Percentiles rank a stretch among this genome's conserved stretches.
Conservation (phyloP, 1,284 basidiomycete species). For the Ceratobasidium sp. region DNA sequence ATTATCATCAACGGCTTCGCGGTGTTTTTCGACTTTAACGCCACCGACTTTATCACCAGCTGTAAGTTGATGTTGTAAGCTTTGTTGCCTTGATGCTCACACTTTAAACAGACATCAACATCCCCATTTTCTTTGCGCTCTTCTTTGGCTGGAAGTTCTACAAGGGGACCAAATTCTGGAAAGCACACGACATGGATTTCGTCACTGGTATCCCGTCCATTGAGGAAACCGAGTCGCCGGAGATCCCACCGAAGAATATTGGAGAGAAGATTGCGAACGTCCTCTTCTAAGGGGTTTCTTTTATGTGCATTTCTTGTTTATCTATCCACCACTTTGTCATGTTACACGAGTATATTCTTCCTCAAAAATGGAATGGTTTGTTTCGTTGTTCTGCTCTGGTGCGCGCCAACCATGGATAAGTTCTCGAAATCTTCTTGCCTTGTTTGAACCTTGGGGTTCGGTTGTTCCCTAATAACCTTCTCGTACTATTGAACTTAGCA, state of each 20-base stretch:
- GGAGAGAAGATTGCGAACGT: slow-evolving; percentile 56
- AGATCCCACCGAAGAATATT: slow-evolving; percentile 57
- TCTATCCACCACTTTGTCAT: slow-evolving; percentile 27
- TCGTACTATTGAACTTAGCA: no score
- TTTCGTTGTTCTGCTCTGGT: no score
- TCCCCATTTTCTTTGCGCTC: slow-evolving; percentile 46
- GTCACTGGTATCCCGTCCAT: slow-evolving; percentile 67
- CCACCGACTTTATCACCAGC: slow-evolving; percentile 67
- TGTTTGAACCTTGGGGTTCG: no score
- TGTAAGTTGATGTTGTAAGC: slow-evolving; percentile 60
- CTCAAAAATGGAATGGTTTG: no score
- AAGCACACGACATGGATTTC: slow-evolving; percentile 69
- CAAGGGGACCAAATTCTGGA: slow-evolving; percentile 65
- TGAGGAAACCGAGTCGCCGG: slow-evolving; percentile 67
- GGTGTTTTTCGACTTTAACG: slow-evolving; percentile 71
- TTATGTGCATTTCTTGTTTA: slow-evolving; percentile 27
- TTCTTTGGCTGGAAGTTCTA: slow-evolving; percentile 61
- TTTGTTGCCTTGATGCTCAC: neutral
- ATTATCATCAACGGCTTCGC: slow-evolving; percentile 65
- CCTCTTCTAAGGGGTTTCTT: slow-evolving; percentile 54
- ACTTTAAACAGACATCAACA: slow-evolving; percentile 45
- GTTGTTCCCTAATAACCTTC: no score
- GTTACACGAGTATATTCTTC: no score
- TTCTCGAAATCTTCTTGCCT: no score
- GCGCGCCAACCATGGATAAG: no score